These are phyloP conservation scores for Aureobasidium sp. DNA, from an alignment of 2,329 filamentous ascomycete species.

Conservation along the genomic window DNA sequence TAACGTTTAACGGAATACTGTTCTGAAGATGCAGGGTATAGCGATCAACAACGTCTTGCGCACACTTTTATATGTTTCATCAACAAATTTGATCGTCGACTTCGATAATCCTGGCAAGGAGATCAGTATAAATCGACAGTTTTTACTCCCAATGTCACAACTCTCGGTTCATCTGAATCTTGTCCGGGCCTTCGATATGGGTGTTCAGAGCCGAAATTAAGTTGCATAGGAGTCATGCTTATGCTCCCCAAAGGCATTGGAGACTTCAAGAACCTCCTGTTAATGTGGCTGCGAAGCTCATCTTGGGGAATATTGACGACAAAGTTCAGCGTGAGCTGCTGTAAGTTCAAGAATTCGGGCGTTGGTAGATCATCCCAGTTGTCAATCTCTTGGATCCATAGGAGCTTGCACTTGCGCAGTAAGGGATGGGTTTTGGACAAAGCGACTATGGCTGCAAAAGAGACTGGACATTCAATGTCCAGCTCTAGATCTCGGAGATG, in stretches of 20 bases:
- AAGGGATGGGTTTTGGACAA: neutral
- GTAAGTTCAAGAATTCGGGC: neutral
- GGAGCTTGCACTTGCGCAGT: neutral
- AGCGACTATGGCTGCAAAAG: neutral
- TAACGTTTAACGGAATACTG: too few relatives aligned
- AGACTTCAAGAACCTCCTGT: neutral
- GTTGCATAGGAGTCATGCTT: neutral
- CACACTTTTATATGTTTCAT: too few relatives aligned
- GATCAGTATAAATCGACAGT: neutral
- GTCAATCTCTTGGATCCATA: neutral
- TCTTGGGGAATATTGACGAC: too few relatives aligned
- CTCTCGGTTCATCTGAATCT: neutral
- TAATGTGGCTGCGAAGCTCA: neutral
- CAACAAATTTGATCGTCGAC: too few relatives aligned
- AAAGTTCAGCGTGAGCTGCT: neutral
- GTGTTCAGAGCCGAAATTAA: neutral
- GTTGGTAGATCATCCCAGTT: neutral
- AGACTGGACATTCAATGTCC: neutral
- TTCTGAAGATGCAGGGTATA: too few relatives aligned
- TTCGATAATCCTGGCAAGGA: neutral
- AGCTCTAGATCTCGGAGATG: neutral
- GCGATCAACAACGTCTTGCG: too few relatives aligned
- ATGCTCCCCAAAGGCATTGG: neutral
- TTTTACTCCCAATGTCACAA: neutral
- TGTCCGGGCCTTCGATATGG: neutral